Percentiles rank a stretch among this genome's conserved stretches.
Conservation (phyloP, 2,329 filamentous ascomycete genomes). For the Epichloe scottii region DNA sequence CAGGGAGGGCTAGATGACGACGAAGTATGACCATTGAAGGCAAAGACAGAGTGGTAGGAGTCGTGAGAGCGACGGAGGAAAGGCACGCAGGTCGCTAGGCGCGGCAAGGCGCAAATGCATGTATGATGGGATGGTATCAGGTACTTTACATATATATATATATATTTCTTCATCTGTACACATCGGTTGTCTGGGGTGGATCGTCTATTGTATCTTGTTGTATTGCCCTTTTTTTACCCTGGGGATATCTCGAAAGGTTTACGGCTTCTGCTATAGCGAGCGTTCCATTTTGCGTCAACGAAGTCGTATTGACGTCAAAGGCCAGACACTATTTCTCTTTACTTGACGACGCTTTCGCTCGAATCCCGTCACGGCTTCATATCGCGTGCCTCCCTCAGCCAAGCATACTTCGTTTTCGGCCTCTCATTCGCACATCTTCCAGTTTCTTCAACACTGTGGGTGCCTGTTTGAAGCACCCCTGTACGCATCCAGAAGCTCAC, state of each 20-base stretch:
- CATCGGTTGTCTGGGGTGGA: no score
- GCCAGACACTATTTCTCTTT: neutral
- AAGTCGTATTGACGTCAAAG: neutral
- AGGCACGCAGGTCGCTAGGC: neutral
- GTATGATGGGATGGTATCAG: neutral
- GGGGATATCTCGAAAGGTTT: neutral
- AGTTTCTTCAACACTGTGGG: constrained; percentile 64
- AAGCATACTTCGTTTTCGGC: constrained; percentile 93
- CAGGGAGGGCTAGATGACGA: neutral
- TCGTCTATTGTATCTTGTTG: neutral
- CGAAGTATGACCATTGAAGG: neutral
- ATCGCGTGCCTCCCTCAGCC: constrained; percentile 38
- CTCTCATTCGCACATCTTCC: constrained; percentile 86
- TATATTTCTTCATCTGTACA: no score
- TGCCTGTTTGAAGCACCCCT: constrained; percentile 62
- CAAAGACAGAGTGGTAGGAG: neutral
- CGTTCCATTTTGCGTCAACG: constrained; percentile 1
- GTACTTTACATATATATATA: neutral
- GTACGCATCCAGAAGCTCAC: constrained; percentile 64
- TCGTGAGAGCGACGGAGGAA: neutral
- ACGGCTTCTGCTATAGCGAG: constrained; percentile 5
- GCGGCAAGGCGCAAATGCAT: neutral
- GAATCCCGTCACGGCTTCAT: no score
- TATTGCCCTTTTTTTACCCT: neutral
- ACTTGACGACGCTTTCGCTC: no score